These are phyloP conservation scores for Aspergillus tanneri DNA, from an alignment of 2,329 filamentous ascomycete genomes.

Conservation along the genomic window DNA sequence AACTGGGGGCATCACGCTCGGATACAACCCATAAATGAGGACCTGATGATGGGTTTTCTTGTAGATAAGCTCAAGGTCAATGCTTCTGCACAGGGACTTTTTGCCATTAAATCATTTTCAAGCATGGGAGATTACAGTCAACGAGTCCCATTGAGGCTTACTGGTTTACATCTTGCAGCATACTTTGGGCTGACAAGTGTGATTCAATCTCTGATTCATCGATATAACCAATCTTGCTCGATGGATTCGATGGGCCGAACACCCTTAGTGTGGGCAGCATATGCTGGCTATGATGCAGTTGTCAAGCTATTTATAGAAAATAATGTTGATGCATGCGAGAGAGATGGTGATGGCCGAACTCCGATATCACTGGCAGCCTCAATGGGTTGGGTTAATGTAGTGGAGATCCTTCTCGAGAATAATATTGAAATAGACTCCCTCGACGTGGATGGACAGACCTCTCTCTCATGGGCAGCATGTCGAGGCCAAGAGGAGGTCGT, in stretches of 20 bases:
- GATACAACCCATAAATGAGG: too few relatives aligned
- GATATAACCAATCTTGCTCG: background rate
- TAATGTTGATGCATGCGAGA: background rate
- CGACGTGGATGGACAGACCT: background rate
- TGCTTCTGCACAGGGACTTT: too few relatives aligned
- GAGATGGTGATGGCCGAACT: background rate
- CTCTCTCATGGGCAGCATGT: constrained; percentile 4
- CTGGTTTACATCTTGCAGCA: constrained; percentile 8
- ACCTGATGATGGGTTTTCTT: too few relatives aligned
- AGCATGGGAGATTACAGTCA: background rate
- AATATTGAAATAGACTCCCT: background rate
- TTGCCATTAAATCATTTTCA: background rate
- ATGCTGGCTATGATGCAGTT: background rate
- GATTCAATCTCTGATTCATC: background rate
- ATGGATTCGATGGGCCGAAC: background rate
- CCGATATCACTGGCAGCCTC: background rate
- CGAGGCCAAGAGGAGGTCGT: constrained; percentile 3
- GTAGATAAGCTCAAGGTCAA: too few relatives aligned
- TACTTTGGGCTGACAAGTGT: constrained; percentile 4
- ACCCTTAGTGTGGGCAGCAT: background rate
- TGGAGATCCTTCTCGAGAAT: background rate
- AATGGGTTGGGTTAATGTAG: background rate
- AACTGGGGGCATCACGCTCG: constrained; percentile 20
- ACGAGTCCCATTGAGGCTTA: background rate
- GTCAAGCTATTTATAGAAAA: background rate